Evolutionary conservation across 768 basidiomycete genomes (phyloP).

Genomic region (Podaxis sp.): DNA sequence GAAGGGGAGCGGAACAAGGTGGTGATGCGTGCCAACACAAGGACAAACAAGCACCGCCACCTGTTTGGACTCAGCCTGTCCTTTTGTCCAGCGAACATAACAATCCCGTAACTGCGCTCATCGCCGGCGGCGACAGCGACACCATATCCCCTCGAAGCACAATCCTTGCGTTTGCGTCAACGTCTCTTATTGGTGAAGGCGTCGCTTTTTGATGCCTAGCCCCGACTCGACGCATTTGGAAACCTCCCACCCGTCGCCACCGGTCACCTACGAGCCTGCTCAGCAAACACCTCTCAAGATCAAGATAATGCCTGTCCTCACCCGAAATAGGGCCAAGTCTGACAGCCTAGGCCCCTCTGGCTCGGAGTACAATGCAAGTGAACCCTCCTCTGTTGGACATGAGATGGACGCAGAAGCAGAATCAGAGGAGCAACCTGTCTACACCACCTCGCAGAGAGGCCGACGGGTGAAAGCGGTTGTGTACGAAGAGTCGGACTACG

Average conservation of each 20-base stretch:
- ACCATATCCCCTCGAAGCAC: slow-evolving; percentile 15
- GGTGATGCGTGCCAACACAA: slow-evolving; percentile 17
- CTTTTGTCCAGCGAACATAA: slow-evolving; percentile 20
- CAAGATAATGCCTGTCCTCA: slow-evolving; percentile 35
- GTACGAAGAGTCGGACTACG: slow-evolving; percentile 46
- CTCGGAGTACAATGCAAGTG: slow-evolving; percentile 51
- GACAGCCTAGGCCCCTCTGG: slow-evolving; percentile 38
- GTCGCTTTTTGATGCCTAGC: slow-evolving; percentile 25
- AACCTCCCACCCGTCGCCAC: slow-evolving; percentile 14
- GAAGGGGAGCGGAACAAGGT: slow-evolving; percentile 9
- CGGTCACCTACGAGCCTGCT: slow-evolving; percentile 13
- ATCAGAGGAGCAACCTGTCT: slow-evolving; percentile 29
- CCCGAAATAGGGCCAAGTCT: slow-evolving; percentile 31
- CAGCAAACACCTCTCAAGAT: slow-evolving; percentile 30
- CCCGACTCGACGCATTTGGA: slow-evolving; percentile 25
- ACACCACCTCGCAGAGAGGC: slow-evolving; percentile 39
- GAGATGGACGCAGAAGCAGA: slow-evolving; percentile 30
- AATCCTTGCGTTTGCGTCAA: slow-evolving; percentile 4
- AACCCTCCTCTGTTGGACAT: slow-evolving; percentile 38
- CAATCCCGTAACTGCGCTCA: slow-evolving; percentile 8
- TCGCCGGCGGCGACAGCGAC: slow-evolving; percentile 3
- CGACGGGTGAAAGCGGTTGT: slow-evolving; percentile 38
- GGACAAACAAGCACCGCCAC: slow-evolving; percentile 31
- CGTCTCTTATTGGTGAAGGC: slow-evolving; percentile 4
- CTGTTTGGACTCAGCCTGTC: slow-evolving; percentile 15